Base-by-base conservation (phyloP, 257 asterid genomes). In the Scutellaria galericulata region DNA sequence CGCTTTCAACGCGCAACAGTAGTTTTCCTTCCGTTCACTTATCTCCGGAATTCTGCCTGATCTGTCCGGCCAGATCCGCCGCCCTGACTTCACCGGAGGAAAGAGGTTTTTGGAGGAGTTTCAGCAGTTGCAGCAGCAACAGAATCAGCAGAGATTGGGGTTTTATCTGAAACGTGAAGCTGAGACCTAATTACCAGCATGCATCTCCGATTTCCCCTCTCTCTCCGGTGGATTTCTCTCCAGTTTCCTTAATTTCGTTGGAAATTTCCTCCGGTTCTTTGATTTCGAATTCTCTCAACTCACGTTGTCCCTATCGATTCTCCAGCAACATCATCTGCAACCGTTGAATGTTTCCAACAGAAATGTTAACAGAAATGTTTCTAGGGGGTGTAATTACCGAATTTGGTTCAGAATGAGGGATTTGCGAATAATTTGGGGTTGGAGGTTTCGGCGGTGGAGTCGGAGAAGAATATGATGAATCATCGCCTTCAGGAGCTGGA, bases 141-240 rank as follows among this genome's bases (percentile, higher is more conserved):
- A 68, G 51, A 65, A 54, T 54, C 86, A 77, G 22, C 83, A 79
- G 7, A 80, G 83, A n/a, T 61, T 80, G 7, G 91, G 90, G 3
- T 56, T 87, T 70, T 84, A 82, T 79, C 80, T 84, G 98, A 31
- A 90, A 83, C 89, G 94, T 90, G 64, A 92, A 84, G 76, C 82
- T 73, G 13, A 85, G 96, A 69, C 75, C 79, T 5, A 82, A 72
- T 73, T 86, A 80, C 72, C 89, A 82, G n/a, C 86, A 80, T 14
- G 57, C 84, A 2, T 83, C 92, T 4, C 95, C 90, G 61, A 72
- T 86, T 2, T 84, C 90, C 14, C 85, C 92, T 7, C 85, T 80
- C 11, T 89, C 92, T 61, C 85, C 88, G 37, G 85, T 79, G 0
- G 92, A 89, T 78, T 81, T 86, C 47, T 72, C 92, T 15, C 67